Evolutionary conservation across 2,329 filamentous ascomycete genomes (phyloP).

Genomic region (Boeremia exigua): DNA sequence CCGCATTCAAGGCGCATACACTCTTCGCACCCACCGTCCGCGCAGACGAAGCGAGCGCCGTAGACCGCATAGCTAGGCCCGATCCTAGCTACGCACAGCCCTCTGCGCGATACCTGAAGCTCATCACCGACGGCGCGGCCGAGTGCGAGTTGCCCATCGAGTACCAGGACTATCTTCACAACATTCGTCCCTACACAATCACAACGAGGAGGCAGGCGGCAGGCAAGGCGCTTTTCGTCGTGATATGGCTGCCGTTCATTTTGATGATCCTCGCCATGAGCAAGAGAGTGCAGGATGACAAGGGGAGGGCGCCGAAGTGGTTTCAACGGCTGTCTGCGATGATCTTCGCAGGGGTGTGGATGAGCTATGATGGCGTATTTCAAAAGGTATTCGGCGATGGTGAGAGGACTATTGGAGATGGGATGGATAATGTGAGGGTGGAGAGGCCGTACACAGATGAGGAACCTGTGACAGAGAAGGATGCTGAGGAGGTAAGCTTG

Average conservation of each 20-base stretch:
- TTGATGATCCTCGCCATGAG: constrained; percentile 59
- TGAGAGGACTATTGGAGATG: constrained; percentile 64
- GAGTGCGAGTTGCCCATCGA: constrained; percentile 81
- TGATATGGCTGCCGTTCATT: constrained; percentile 65
- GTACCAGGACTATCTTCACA: constrained; percentile 75
- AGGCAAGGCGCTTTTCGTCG: constrained; percentile 68
- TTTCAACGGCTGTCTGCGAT: constrained; percentile 59
- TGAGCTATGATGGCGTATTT: constrained; percentile 68
- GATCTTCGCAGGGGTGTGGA: constrained; percentile 67
- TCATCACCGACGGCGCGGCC: constrained; percentile 77
- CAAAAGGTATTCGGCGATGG: constrained; percentile 82
- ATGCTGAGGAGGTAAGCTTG: constrained; percentile 21
- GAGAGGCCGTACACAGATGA: constrained; percentile 1
- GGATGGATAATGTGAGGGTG: constrained; percentile 5
- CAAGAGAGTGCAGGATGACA: constrained; percentile 64
- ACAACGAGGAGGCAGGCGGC: constrained; percentile 71
- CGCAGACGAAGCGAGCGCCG: constrained; percentile 27
- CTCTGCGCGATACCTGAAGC: constrained; percentile 80
- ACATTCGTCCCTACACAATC: constrained; percentile 72
- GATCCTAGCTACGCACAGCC: constrained; percentile 79
- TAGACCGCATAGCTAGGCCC: constrained; percentile 62
- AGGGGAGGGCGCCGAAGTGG: constrained; percentile 74
- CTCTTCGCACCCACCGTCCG: constrained; percentile 69
- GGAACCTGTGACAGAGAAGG: neutral
- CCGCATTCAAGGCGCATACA: constrained; percentile 81